phyloP scores from a whole-genome alignment of 352 stramenopile species.

The Elongisporangium senticosum region DNA sequence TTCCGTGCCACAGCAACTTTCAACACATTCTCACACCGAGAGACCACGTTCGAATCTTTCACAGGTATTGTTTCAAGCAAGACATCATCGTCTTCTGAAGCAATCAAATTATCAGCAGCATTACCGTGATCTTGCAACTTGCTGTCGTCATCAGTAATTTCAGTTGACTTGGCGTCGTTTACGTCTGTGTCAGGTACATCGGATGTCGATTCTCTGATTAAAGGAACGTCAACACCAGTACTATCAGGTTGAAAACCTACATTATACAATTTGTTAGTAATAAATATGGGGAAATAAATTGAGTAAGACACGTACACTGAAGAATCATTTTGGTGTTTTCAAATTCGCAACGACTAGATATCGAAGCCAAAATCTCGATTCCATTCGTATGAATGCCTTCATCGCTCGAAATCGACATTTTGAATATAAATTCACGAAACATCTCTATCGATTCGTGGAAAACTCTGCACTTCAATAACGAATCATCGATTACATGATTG shows the following conservation, averaged over 20 bases:
- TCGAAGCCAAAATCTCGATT: not conserved
- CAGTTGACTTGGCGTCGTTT: not conserved
- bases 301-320: not conserved
- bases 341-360: not conserved
- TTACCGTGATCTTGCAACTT: no score
- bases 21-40: not conserved
- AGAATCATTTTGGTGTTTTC: not conserved
- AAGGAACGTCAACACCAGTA: not conserved
- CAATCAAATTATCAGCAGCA: not conserved
- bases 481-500: conserved; percentile 5
- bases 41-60: not conserved
- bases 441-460: conserved; percentile 55
- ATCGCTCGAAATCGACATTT: not conserved
- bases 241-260: not conserved
- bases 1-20: not conserved
- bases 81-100: not conserved
- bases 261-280: not conserved
- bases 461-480: conserved; percentile 24
- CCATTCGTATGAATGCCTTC: not conserved
- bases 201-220: not conserved
- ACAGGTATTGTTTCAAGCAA: not conserved
- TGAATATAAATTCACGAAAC: conserved; percentile 31
- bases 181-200: not conserved
- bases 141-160: not conserved
- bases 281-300: not conserved